These are phyloP conservation scores for Canariomyces notabilis DNA, from an alignment of 2,329 filamentous ascomycete genomes.

Conservation along the genomic window DNA sequence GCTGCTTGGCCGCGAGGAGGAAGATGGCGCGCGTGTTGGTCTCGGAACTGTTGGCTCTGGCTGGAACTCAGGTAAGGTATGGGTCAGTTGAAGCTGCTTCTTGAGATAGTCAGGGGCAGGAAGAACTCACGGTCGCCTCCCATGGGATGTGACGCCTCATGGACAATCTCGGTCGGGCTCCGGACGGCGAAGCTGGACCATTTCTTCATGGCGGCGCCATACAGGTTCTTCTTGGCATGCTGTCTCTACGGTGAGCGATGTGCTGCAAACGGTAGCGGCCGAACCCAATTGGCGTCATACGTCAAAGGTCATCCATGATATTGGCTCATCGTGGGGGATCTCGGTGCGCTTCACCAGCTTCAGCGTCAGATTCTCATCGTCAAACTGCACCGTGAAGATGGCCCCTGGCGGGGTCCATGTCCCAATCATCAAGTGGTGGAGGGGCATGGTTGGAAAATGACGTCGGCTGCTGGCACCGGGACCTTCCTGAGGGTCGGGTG, in stretches of 20 bases:
- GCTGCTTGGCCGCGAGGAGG: conserved; percentile 69
- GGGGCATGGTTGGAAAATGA: conserved; percentile 55
- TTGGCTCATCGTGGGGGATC: conserved; percentile 78
- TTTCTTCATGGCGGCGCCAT: conserved; percentile 89
- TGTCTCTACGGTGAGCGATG: conserved; percentile 33
- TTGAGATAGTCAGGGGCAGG: background rate
- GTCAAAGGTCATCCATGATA: conserved; percentile 91
- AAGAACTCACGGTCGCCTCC: conserved; percentile 64
- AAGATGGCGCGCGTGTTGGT: conserved; percentile 89
- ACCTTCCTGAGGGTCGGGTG: background rate
- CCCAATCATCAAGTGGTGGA: conserved; percentile 85
- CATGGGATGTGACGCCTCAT: conserved; percentile 70
- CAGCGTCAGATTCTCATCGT: conserved; percentile 72
- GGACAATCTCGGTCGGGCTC: conserved; percentile 69
- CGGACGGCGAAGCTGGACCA: conserved; percentile 79
- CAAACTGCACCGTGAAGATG: conserved; percentile 85
- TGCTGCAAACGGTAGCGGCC: background rate
- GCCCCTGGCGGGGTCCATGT: conserved; percentile 87
- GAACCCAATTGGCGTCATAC: conserved; percentile 44
- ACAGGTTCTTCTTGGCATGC: conserved; percentile 79
- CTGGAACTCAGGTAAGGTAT: conserved; percentile 36
- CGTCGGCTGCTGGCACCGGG: conserved; percentile 21
- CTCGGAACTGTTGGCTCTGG: conserved; percentile 59
- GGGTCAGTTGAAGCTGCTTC: background rate
- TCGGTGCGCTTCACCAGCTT: conserved; percentile 73